Base-by-base conservation (phyloP, 768 basidiomycete genomes). In the Hebeloma cylindrosporum region DNA sequence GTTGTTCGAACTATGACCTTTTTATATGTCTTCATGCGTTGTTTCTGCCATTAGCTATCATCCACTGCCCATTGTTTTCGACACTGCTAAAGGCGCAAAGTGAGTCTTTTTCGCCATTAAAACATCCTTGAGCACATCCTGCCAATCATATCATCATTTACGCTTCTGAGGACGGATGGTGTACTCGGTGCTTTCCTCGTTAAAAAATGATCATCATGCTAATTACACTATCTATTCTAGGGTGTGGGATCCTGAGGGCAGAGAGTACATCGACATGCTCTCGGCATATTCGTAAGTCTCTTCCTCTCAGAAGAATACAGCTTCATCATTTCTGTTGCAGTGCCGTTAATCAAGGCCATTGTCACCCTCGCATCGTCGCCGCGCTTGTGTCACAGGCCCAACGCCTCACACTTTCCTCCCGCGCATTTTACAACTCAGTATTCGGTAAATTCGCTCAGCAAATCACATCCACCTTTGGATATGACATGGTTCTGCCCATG, bases 401-500 rank as follows among this genome's bases (percentile, higher is more conserved):
- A 68, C 86, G 81, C 63, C 79, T 98, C 45, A 96, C 96, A 0
- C 79, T 99, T 36, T 93, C 92, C 4, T 96, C 94, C 32, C 79
- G 96, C 48, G 96, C 96, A 0, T 98, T 99, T 74, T 92, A 97
- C 73, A 96, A 95, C 58, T 84, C 84, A 35, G 77, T 85, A 51
- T 90, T 99, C 54, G 93, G 93, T 0, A 75, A 72, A n/a, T 99
- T 93, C 64, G 92, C 93, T 1, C 76, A 88, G 69, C 78, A 82
- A 63, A 74, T 97, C 47, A 91, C 87, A 1, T 70, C 80, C 47
- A 79, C 88, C 68, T 93, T 95, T 60, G 85, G 85, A 9, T 97
- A 88, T 64, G 94, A 95, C 51, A 93, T 93, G 83, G 92, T 96
- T 2, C 74, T 98, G 7, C 94, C 95, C 17, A 96, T 98, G 93